Evolutionary conservation across 2,329 filamentous ascomycete genomes (phyloP), one percentile per base, ranked within the genome.

Genomic region (Beauveria scarabaeidicola): DNA sequence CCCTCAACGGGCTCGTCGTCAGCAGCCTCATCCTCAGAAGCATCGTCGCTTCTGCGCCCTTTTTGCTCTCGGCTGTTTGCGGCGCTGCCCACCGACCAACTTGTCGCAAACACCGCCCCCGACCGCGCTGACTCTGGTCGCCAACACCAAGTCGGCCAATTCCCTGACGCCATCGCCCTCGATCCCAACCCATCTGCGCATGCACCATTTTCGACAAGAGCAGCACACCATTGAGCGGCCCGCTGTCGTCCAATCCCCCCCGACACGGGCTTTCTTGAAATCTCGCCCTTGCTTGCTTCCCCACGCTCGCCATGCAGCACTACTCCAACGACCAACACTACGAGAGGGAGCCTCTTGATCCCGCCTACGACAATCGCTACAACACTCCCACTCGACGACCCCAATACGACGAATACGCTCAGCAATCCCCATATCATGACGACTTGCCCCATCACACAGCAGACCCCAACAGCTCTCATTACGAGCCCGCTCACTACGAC

Each of bases 261-360:
- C 56, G 23, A 32, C n/a, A n/a, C 29, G 50, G 48, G 29, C 27
- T 25, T 17, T 19, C 19, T n/a, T 50, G 46, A 27, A 32, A 23
- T 46, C 9, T 36, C 36, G 41, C 52, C 17, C 15, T 53, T 10
- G 21, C 9, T 43, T 46, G 41, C 41, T 56, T 47, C 43, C 41
- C 32, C 23, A 6, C 48, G 40, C 10, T 23, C 25, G 25, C 56
- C 63, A 74, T 74, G 72, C 66, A 69, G 64, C 67, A 68, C 60
- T 69, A 72, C 66, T 52, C 61, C 23, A 63, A 61, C 21, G 64
- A 67, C 52, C 69, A 72, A 61, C 67, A 67, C 36, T 70, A 69
- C 62, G 72, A 74, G 67, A 70, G 70, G 64, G 69, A 73, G 43
- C 70, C 70, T 59, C 68, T 74, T 51, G 72, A 71, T 46, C 65